phyloP scores from a whole-genome alignment of 345 rosid species.

The Excoecaria agallocha region DNA sequence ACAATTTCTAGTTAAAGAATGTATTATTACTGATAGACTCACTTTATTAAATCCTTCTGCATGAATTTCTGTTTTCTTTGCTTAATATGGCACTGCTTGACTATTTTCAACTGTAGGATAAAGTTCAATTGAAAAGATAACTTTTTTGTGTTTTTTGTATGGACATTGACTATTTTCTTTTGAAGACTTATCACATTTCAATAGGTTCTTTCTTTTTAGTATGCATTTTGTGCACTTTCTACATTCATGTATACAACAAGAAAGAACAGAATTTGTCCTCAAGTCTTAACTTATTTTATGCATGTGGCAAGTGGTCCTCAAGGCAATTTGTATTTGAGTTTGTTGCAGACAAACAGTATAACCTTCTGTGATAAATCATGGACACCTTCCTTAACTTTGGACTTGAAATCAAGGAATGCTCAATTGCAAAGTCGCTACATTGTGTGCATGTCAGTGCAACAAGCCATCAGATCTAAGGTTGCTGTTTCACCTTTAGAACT shows the following conservation, averaged over 20 bases:
- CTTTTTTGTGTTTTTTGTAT: background rate
- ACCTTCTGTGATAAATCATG: constrained; percentile 57
- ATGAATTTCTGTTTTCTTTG: too few relatives aligned
- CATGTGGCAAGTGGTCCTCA: constrained; percentile 10
- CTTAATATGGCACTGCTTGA: background rate
- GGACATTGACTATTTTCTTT: background rate
- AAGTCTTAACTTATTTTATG: background rate
- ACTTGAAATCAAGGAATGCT: constrained; percentile 40
- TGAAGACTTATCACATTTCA: background rate
- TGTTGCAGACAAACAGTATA: constrained; percentile 55
- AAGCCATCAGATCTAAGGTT: constrained; percentile 69
- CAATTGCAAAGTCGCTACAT: constrained; percentile 27
- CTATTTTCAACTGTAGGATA: background rate
- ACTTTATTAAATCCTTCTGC: too few relatives aligned
- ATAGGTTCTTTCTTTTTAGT: constrained; percentile 13
- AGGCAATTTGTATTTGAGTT: constrained; percentile 13
- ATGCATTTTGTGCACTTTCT: background rate
- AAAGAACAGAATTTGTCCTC: background rate
- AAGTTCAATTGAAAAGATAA: background rate
- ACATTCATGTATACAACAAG: constrained; percentile 1
- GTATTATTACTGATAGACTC: too few relatives aligned
- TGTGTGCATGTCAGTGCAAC: constrained; percentile 88
- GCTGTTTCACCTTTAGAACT: constrained; percentile 69
- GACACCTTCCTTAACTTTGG: constrained; percentile 41
- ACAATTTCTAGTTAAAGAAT: too few relatives aligned